Conservation (phyloP, 352 stramenopile species). For the Pythium pyrilobum region DNA sequence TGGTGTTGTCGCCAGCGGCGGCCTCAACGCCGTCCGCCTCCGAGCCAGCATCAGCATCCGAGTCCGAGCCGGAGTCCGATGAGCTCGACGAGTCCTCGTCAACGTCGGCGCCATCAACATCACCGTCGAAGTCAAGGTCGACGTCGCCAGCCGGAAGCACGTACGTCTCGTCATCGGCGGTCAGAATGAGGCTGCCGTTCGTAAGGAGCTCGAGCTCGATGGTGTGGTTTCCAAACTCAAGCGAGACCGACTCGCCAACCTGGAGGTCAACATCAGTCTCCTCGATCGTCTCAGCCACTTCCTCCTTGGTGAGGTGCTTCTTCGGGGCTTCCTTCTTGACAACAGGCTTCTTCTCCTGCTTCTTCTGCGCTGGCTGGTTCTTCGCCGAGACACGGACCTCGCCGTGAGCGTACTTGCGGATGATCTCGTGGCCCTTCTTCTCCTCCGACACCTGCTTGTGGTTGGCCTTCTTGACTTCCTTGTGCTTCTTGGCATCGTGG, state of each 20-base stretch:
- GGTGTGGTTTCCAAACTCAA: conserved; percentile 8
- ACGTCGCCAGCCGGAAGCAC: conserved; percentile 2
- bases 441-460: conserved; percentile 19
- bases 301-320: conserved; percentile 2
- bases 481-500: background rate
- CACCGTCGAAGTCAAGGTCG: conserved; percentile 8
- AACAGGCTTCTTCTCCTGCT: conserved; percentile 11
- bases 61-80: background rate
- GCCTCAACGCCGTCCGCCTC: background rate
- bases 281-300: conserved; percentile 3
- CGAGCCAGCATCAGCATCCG: background rate
- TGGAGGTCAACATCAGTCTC: conserved; percentile 3
- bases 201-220: conserved; percentile 4
- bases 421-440: conserved; percentile 26
- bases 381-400: conserved; percentile 34
- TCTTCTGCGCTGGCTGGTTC: conserved; percentile 12
- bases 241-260: conserved; percentile 3
- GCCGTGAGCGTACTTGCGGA: conserved; percentile 49
- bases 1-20: background rate
- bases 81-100: background rate
- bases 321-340: conserved; percentile 1
- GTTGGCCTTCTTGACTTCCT: conserved; percentile 2
- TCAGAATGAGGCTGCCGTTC: conserved; percentile 19
- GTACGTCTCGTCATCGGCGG: background rate
- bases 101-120: background rate